phyloP scores from a whole-genome alignment of 1,284 basidiomycete species.

The Cutaneotrichosporon arboriforme region DNA sequence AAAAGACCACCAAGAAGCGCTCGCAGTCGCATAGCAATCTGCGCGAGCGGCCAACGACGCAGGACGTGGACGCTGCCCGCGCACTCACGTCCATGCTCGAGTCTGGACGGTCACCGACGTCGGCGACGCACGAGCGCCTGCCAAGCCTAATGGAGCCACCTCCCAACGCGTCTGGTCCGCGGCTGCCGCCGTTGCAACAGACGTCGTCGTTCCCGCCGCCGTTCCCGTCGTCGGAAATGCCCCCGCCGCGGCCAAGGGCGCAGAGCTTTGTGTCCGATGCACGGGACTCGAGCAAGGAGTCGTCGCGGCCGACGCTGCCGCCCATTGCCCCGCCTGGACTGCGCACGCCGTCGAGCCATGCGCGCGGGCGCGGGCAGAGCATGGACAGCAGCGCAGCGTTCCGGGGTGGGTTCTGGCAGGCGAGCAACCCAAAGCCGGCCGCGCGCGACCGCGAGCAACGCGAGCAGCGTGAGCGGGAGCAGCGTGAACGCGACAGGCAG shows the following conservation, averaged over 20 bases:
- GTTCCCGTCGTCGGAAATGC: slow-evolving; percentile 9
- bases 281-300: background rate
- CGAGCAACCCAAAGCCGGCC: background rate
- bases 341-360: slow-evolving; percentile 6
- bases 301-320: background rate
- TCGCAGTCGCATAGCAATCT: slow-evolving; percentile 37
- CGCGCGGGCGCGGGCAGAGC: slow-evolving; percentile 11
- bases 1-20: slow-evolving; percentile 31
- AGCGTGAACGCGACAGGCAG: slow-evolving; percentile 5
- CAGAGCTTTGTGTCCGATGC: slow-evolving; percentile 16
- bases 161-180: background rate
- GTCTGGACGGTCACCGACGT: slow-evolving; percentile 15
- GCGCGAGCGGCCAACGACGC: slow-evolving; percentile 27
- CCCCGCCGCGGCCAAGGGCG: slow-evolving; percentile 12
- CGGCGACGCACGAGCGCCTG: background rate
- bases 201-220: slow-evolving; percentile 6
- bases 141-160: background rate
- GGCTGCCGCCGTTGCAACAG: slow-evolving; percentile 8
- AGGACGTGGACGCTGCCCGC: slow-evolving; percentile 45
- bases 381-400: slow-evolving; percentile 16
- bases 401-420: slow-evolving; percentile 14
- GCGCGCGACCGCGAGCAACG: slow-evolving; percentile 1
- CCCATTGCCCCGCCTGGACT: slow-evolving; percentile 2
- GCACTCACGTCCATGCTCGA: slow-evolving; percentile 41
- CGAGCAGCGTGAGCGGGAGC: slow-evolving; percentile 3